A percentile compares a stretch with the other conserved stretches of the same genome.
These are phyloP conservation scores for Coemansia sp. DNA, from an alignment of 192 early-diverging fungal species.

Conservation along the genomic window DNA sequence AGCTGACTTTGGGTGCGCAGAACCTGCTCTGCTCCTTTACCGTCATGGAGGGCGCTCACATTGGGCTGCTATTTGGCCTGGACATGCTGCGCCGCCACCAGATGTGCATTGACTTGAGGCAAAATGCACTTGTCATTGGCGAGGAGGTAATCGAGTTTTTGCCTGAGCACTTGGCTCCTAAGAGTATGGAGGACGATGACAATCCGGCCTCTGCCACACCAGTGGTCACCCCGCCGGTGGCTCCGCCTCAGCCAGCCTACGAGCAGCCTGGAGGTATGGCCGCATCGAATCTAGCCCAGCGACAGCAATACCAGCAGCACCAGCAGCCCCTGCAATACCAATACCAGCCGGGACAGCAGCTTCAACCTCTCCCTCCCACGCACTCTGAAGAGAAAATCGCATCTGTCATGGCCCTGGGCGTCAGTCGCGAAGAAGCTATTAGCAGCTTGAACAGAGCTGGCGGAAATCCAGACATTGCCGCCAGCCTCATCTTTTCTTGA, in stretches of 20 bases:
- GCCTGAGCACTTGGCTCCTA: slow-evolving; percentile 88
- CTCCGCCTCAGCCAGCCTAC: slow-evolving; percentile 6
- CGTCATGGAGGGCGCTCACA: slow-evolving; percentile 89
- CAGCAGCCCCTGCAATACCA: slow-evolving; percentile 15
- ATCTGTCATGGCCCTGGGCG: slow-evolving; percentile 74
- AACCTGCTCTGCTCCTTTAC: slow-evolving; percentile 87
- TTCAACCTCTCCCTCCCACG: slow-evolving; percentile 32
- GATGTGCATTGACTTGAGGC: slow-evolving; percentile 87
- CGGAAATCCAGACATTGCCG: slow-evolving; percentile 87
- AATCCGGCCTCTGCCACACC: slow-evolving; percentile 13
- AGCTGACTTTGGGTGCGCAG: slow-evolving; percentile 77
- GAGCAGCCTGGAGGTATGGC: slow-evolving; percentile 5
- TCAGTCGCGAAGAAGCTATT: slow-evolving; percentile 76
- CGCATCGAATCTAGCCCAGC: not conserved
- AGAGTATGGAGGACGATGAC: slow-evolving; percentile 42
- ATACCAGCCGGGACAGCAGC: not conserved
- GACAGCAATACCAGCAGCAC: slow-evolving; percentile 28
- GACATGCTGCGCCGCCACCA: slow-evolving; percentile 94
- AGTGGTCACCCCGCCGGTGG: slow-evolving; percentile 6
- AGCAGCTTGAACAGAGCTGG: slow-evolving; percentile 70
- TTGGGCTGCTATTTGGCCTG: slow-evolving; percentile 89
- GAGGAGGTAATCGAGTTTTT: slow-evolving; percentile 81
- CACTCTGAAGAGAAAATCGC: slow-evolving; percentile 65
- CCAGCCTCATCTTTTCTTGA: slow-evolving; percentile 74
- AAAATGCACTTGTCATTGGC: slow-evolving; percentile 79